Percentiles rank a stretch among this genome's conserved stretches.
phyloP scores from a whole-genome alignment of 1,284 basidiomycete genomes.

The Trichosporon asahii region DNA sequence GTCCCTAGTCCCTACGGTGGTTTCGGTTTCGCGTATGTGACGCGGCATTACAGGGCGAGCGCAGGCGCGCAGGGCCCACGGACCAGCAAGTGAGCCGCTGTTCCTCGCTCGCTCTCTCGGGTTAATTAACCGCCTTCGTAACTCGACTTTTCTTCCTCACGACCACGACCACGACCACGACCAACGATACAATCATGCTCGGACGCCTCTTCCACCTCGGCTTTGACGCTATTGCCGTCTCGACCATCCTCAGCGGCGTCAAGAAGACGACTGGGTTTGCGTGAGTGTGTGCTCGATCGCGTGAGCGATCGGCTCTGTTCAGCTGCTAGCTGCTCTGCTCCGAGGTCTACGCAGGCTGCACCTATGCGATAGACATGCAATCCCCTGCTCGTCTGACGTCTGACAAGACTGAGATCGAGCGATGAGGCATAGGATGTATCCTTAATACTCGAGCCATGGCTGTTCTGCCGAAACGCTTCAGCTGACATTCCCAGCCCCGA shows the following conservation, averaged over 20 bases:
- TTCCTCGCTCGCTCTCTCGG: neutral
- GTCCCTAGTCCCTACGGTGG: neutral
- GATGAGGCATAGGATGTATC: too few species aligned
- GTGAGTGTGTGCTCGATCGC: conserved; percentile 56
- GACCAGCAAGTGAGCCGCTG: too few species aligned
- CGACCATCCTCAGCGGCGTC: conserved; percentile 86
- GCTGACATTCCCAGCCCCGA: conserved; percentile 59
- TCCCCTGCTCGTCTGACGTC: too few species aligned
- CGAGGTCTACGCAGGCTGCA: too few species aligned
- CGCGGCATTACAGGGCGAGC: too few species aligned
- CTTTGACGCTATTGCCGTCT: conserved; percentile 78
- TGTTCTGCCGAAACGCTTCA: too few species aligned
- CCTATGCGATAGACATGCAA: too few species aligned
- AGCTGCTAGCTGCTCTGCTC: too few species aligned
- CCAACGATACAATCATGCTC: conserved; percentile 49
- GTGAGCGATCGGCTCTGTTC: too few species aligned
- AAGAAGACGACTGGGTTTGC: conserved; percentile 82
- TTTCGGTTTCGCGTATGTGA: neutral
- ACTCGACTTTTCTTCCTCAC: neutral
- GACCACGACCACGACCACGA: neutral
- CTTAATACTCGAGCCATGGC: too few species aligned
- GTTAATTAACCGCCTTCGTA: neutral
- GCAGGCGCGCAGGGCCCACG: too few species aligned
- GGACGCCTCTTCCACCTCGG: conserved; percentile 81
- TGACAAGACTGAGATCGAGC: too few species aligned